phyloP scores from a whole-genome alignment of 2,329 filamentous ascomycete genomes.

The Cladophialophora carrionii region DNA sequence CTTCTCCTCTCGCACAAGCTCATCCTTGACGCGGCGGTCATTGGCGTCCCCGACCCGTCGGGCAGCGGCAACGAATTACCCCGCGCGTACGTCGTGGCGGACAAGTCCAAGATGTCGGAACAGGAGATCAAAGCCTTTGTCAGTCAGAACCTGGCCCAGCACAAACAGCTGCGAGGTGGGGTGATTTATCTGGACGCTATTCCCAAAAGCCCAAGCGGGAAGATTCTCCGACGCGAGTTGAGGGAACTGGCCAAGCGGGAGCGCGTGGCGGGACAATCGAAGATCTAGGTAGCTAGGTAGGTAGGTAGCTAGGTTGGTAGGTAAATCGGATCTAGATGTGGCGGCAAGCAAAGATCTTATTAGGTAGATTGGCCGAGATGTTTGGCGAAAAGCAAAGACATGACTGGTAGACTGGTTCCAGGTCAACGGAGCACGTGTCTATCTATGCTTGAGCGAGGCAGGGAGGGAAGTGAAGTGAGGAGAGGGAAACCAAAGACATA shows the following conservation, averaged over 20 bases:
- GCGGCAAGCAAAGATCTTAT: no score
- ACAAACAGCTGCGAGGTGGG: slow-evolving; percentile 45
- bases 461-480: no score
- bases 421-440: no score
- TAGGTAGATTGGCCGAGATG: no score
- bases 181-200: slow-evolving; percentile 45
- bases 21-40: slow-evolving; percentile 53
- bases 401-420: no score
- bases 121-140: slow-evolving; percentile 43
- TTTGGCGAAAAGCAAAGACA: no score
- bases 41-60: slow-evolving; percentile 46
- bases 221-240: slow-evolving; percentile 45
- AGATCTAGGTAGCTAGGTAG: neutral
- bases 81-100: slow-evolving; percentile 50
- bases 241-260: slow-evolving; percentile 41
- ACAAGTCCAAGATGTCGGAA: slow-evolving; percentile 38
- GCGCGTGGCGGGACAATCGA: slow-evolving; percentile 17
- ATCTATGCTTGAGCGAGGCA: no score
- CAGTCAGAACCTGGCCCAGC: slow-evolving; percentile 39
- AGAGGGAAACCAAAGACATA: no score
- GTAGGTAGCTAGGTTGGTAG: no score
- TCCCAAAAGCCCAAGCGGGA: slow-evolving; percentile 47
- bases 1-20: slow-evolving; percentile 48
- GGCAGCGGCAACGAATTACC: slow-evolving; percentile 47
- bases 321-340: no score